Conservation (phyloP, 1,284 basidiomycete genomes). For the Cryptococcus jaspeensis region DNA sequence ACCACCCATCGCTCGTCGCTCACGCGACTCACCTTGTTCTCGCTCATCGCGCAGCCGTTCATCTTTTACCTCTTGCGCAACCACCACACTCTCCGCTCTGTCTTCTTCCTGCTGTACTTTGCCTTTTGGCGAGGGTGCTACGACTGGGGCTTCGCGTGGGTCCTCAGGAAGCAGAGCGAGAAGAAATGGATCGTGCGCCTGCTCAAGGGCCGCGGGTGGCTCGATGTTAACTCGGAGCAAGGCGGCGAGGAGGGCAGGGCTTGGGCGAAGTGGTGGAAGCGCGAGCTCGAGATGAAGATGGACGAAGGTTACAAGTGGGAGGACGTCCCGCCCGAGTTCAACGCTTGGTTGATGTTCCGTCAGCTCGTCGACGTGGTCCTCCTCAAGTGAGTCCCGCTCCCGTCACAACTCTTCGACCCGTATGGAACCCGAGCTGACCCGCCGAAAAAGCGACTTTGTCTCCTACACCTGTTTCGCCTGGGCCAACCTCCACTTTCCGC, state of each 20-base stretch:
- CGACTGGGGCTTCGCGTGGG: constrained; percentile 89
- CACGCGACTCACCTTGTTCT: constrained; percentile 78
- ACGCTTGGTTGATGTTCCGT: constrained; percentile 53
- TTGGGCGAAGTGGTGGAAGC: constrained; percentile 76
- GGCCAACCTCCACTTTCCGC: constrained; percentile 78
- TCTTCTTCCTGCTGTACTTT: constrained; percentile 59
- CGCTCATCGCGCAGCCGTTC: constrained; percentile 73
- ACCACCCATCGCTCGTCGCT: constrained; percentile 88
- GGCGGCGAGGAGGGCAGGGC: constrained; percentile 58
- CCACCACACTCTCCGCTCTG: constrained; percentile 52
- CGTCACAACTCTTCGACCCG: not conserved
- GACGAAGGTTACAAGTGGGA: constrained; percentile 87
- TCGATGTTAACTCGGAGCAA: constrained; percentile 59
- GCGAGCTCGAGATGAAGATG: constrained; percentile 89
- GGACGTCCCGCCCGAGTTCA: constrained; percentile 56
- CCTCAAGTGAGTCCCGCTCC: constrained; percentile 67
- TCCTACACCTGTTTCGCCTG: constrained; percentile 96
- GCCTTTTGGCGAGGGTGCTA: constrained; percentile 91
- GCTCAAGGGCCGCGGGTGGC: constrained; percentile 78
- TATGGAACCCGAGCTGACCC: not conserved
- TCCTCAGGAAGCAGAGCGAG: constrained; percentile 91
- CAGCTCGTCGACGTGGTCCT: constrained; percentile 89
- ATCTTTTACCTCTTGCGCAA: constrained; percentile 70
- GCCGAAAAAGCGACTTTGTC: constrained; percentile 76
- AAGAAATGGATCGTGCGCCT: constrained; percentile 86